These are phyloP conservation scores for Logfia minima DNA, from an alignment of 129 eudicot species.

Conservation along the genomic window DNA sequence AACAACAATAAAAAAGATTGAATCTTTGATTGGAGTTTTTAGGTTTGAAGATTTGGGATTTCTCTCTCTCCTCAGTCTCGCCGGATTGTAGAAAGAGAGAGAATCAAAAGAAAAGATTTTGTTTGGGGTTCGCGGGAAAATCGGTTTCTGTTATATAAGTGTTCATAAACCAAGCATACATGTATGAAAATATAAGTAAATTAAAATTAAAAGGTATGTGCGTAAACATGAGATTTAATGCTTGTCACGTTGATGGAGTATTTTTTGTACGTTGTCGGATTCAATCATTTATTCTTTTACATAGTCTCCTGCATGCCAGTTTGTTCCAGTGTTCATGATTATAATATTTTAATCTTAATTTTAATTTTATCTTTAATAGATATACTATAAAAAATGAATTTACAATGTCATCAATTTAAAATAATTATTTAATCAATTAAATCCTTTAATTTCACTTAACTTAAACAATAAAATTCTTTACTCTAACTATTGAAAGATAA, in stretches of 20 bases:
- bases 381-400: too few species aligned
- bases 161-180: constrained; percentile 18
- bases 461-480: too few species aligned
- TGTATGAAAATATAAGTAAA: neutral
- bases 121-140: constrained; percentile 54
- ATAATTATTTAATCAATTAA: too few species aligned
- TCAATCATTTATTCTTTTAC: neutral
- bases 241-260: constrained; percentile 35
- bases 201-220: neutral
- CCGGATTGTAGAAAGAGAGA: constrained; percentile 31
- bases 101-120: constrained; percentile 26
- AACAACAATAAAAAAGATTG: constrained; percentile 16
- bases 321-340: neutral
- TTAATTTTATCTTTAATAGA: too few species aligned
- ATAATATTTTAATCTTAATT: too few species aligned
- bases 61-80: constrained; percentile 32
- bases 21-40: constrained; percentile 14
- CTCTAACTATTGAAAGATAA: too few species aligned
- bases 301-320: constrained; percentile 26
- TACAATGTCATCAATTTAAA: too few species aligned
- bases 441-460: too few species aligned
- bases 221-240: constrained; percentile 21
- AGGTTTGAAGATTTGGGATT: constrained; percentile 23
- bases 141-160: constrained; percentile 33
- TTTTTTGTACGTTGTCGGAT: constrained; percentile 17